Percentiles rank a stretch among this genome's conserved stretches.
Evolutionary conservation across 1,139 yeast species (phyloP).

Genomic region (Magnusiomyces ingens): DNA sequence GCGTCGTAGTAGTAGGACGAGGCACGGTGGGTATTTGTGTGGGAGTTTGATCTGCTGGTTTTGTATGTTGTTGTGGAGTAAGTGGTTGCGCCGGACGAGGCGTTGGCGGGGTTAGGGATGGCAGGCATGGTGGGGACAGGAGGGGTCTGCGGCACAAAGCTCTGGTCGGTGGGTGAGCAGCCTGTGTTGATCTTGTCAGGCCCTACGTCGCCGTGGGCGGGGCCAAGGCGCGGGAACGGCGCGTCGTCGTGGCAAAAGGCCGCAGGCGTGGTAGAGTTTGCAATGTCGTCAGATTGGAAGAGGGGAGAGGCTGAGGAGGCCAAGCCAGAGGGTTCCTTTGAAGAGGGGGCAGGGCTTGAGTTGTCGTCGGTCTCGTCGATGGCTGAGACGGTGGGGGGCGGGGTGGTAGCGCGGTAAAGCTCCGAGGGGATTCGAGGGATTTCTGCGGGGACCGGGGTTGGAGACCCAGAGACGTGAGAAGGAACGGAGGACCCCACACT

Average conservation of each 20-base stretch:
- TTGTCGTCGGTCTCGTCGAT: background rate
- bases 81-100: no score
- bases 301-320: no score
- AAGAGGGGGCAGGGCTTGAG: no score
- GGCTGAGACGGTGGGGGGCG: background rate
- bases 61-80: background rate
- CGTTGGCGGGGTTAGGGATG: constrained; percentile 26
- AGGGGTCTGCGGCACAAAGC: constrained; percentile 14
- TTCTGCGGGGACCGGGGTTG: constrained; percentile 14
- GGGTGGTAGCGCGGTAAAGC: constrained; percentile 7
- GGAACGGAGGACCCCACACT: background rate
- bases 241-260: background rate
- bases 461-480: background rate
- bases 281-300: no score
- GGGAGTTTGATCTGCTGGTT: background rate
- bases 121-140: constrained; percentile 2
- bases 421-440: constrained; percentile 16
- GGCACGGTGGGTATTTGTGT: no score
- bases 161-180: constrained; percentile 10
- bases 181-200: constrained; percentile 15
- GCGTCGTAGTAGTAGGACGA: background rate
- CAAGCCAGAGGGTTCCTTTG: no score
- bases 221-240: constrained; percentile 14
- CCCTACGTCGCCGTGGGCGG: constrained; percentile 14
- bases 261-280: no score